Base-by-base conservation (phyloP, 2,329 filamentous ascomycete genomes). In the Atkinsonella texensis region DNA sequence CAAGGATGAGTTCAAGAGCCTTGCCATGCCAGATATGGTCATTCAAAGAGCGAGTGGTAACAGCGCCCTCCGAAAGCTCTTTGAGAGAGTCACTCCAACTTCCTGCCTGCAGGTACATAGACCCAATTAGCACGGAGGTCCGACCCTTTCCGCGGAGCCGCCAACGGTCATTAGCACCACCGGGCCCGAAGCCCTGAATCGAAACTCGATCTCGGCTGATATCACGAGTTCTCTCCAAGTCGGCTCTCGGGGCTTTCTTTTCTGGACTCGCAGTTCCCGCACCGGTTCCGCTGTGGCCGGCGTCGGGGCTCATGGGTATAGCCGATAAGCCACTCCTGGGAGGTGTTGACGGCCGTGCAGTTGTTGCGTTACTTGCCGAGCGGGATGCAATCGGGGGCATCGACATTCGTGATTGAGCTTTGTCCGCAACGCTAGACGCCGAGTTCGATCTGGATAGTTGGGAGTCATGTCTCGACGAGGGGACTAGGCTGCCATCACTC, bases 1-100 rank as follows among this genome's bases (percentile, higher is more conserved):
- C 76, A 46, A 93, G 72, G 54, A 95, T 87, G 31, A 90, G 82
- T 64, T 98, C 94, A 18, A 98, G 74, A 1, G 89, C 90, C 68
- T 97, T 97, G 17, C 87, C 93, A 69, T 96, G 89, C 91, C 93
- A 98, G n/a, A 97, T 67, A 67, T 95, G 88, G 67, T 98, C 93
- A 60, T 89, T 90, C 53, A 87, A 79, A 39, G 81, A 83, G 59
- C 88, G 85, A 15, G 89, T 85, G 58, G 84, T 81, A 10, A 79
- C 79, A 2, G 87, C 89, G 50, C 85, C 88, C 54, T 96, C 91
- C 10, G 81, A 74, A 20, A 96, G 77, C 63, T 95, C 88, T 64
- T 81, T 85, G 45, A 97, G 67, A 8, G 91, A 90, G 68, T 97
- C 90, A 46, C 76, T 80, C 89, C 93, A 96, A 55, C 89, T 81